These are phyloP conservation scores for Suillus cothurnatus DNA, from an alignment of 768 basidiomycete species.

Conservation along the genomic window DNA sequence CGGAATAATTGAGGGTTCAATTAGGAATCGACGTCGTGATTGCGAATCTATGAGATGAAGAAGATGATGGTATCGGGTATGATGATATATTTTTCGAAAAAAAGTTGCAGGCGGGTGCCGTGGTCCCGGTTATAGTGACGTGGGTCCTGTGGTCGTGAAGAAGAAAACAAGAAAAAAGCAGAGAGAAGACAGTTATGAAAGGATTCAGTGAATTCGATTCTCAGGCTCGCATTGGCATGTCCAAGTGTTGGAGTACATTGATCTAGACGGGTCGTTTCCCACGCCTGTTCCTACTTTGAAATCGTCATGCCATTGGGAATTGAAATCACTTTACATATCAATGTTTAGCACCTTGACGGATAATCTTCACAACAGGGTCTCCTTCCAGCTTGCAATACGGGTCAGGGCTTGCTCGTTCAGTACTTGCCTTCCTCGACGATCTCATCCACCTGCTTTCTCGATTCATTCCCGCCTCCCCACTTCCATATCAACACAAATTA, in stretches of 20 bases:
- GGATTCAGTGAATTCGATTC: constrained; percentile 18
- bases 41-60: constrained; percentile 18
- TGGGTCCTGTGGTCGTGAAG: constrained; percentile 31
- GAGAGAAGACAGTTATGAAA: constrained; percentile 16
- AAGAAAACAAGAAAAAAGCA: constrained; percentile 15
- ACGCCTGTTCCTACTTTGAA: constrained; percentile 17
- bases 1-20: constrained; percentile 6
- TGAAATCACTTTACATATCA: too few species aligned
- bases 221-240: constrained; percentile 14
- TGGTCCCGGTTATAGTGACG: constrained; percentile 8
- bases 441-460: too few species aligned
- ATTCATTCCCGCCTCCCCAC: too few species aligned
- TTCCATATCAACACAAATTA: too few species aligned
- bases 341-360: too few species aligned
- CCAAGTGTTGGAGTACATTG: constrained; percentile 17
- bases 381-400: too few species aligned
- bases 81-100: constrained; percentile 4
- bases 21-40: constrained; percentile 12
- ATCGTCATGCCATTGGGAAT: too few species aligned
- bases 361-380: too few species aligned
- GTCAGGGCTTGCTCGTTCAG: too few species aligned
- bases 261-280: constrained; percentile 29
- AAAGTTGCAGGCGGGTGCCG: constrained; percentile 6
- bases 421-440: too few species aligned
- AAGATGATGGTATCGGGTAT: constrained; percentile 34